Conservation (phyloP, 306 rosid genomes). For the Crotalaria pallida region DNA sequence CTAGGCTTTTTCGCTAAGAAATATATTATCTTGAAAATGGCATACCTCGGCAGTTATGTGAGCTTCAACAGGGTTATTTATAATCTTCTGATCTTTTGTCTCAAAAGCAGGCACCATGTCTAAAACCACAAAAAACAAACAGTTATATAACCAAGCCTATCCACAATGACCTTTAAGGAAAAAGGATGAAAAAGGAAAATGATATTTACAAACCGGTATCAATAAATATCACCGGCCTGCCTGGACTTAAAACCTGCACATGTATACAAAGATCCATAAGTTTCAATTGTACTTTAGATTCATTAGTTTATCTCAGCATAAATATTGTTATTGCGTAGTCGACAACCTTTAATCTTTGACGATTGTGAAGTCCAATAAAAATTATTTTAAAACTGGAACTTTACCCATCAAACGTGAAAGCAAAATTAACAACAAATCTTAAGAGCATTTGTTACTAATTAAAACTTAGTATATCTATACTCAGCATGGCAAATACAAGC, state of each 20-base stretch:
- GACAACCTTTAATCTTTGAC: not conserved
- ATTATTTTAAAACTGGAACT: not conserved
- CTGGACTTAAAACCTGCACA: slow-evolving; percentile 72
- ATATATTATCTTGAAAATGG: not conserved
- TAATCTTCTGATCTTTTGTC: slow-evolving; percentile 57
- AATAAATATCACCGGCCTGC: slow-evolving; percentile 79
- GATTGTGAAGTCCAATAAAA: not conserved
- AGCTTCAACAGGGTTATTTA: slow-evolving; percentile 85
- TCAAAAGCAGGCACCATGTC: slow-evolving; percentile 84
- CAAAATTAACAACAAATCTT: not conserved
- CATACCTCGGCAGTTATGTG: slow-evolving; percentile 66
- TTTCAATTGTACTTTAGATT: not conserved
- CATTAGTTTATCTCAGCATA: not conserved
- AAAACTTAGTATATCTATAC: not conserved
- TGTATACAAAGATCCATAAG: not conserved
- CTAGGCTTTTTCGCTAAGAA: not conserved
- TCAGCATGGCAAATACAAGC: not conserved
- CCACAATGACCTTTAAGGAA: not conserved
- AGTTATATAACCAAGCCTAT: slow-evolving; percentile 8
- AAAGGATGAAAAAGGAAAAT: slow-evolving; percentile 14
- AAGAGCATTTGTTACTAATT: not conserved
- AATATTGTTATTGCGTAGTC: not conserved
- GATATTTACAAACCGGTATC: slow-evolving; percentile 59
- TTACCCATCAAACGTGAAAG: not conserved
- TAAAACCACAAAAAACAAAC: slow-evolving; percentile 16